phyloP scores from a whole-genome alignment of 495 filamentous ascomycete genomes.

The Neurospora africana region DNA sequence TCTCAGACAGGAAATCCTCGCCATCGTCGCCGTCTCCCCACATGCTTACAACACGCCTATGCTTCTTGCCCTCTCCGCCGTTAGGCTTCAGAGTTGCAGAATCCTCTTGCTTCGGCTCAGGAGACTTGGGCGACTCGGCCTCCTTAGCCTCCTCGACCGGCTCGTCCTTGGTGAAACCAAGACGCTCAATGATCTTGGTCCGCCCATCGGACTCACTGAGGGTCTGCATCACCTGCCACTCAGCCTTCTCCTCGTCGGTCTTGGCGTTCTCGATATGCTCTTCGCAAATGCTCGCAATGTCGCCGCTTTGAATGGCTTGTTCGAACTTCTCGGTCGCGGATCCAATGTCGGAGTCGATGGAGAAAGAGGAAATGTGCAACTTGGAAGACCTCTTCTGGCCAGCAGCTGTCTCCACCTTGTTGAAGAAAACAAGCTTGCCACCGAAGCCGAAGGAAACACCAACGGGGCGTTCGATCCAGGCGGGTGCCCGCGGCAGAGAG shows the following conservation, averaged over 20 bases:
- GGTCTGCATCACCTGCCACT: constrained; percentile 92
- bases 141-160: constrained; percentile 22
- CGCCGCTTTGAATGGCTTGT: constrained; percentile 63
- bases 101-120: constrained; percentile 26
- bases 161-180: constrained; percentile 65
- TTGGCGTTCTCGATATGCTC: constrained; percentile 59
- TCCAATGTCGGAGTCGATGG: constrained; percentile 77
- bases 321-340: constrained; percentile 81
- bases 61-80: constrained; percentile 29
- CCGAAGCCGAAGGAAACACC: constrained; percentile 93
- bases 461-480: constrained; percentile 78
- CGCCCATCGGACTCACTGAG: constrained; percentile 71
- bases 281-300: constrained; percentile 71
- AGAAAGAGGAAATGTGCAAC: constrained; percentile 74
- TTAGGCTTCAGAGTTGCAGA: constrained; percentile 30
- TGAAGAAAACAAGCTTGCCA: constrained; percentile 78
- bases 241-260: constrained; percentile 82
- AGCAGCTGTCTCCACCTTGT: constrained; percentile 41
- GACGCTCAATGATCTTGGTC: constrained; percentile 69
- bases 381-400: constrained; percentile 58
- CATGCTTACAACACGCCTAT: constrained; percentile 26
- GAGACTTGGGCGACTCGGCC: not conserved
- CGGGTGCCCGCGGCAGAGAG: constrained; percentile 73
- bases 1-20: constrained; percentile 76
- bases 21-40: constrained; percentile 59